Evolutionary conservation across 192 early-diverging fungal species (phyloP).

Genomic region (Coemansia sp.): DNA sequence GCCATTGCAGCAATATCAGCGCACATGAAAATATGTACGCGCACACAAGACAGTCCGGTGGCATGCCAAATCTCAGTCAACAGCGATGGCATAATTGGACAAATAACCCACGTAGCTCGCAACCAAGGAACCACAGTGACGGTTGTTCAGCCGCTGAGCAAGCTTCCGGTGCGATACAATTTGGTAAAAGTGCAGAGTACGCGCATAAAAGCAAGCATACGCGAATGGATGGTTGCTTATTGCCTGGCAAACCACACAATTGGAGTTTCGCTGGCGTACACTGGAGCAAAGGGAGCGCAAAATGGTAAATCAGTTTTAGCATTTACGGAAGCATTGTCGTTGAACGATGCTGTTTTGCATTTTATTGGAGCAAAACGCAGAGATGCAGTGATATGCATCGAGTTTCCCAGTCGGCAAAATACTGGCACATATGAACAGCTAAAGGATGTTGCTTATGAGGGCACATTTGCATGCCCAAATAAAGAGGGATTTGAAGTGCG

Average conservation of each 20-base stretch:
- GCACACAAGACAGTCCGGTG: slow-evolving; percentile 3
- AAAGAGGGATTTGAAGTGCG: slow-evolving; percentile 5
- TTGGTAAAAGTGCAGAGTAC: slow-evolving; percentile 23
- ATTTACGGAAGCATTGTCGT: slow-evolving; percentile 10
- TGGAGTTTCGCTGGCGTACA: slow-evolving; percentile 8
- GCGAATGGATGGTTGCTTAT: slow-evolving; percentile 22
- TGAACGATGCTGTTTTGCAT: slow-evolving; percentile 9
- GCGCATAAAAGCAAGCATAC: slow-evolving; percentile 16
- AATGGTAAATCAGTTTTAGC: background rate
- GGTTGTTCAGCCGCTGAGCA: slow-evolving; percentile 31
- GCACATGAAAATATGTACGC: slow-evolving; percentile 28
- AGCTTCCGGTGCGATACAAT: slow-evolving; percentile 32
- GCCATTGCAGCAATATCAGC: slow-evolving; percentile 23
- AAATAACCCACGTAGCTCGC: slow-evolving; percentile 10
- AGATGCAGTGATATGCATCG: slow-evolving; percentile 1
- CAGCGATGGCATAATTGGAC: background rate
- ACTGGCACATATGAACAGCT: background rate
- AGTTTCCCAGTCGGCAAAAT: slow-evolving; percentile 3
- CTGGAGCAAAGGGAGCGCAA: background rate
- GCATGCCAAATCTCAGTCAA: slow-evolving; percentile 23
- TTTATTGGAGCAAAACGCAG: slow-evolving; percentile 10
- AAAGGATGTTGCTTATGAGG: slow-evolving; percentile 22
- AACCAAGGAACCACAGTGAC: slow-evolving; percentile 28
- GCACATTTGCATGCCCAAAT: slow-evolving; percentile 10
- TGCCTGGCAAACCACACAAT: slow-evolving; percentile 27